These are phyloP conservation scores for Monosporascus ibericus DNA, from an alignment of 2,329 filamentous ascomycete genomes.

Conservation along the genomic window DNA sequence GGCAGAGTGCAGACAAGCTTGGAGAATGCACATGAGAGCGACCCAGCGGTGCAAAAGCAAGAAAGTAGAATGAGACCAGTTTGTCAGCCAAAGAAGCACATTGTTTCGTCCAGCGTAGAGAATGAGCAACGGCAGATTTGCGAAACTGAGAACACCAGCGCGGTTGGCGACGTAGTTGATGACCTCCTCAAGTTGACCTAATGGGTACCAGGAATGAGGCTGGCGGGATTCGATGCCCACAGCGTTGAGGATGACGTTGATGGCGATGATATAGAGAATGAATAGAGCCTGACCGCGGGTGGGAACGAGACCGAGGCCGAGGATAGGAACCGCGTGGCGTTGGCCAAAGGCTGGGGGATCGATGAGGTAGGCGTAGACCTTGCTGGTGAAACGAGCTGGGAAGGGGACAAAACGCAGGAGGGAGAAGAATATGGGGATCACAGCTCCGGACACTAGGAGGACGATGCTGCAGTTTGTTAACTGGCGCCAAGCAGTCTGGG, in stretches of 20 bases:
- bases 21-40: slow-evolving; percentile 22
- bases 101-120: slow-evolving; percentile 24
- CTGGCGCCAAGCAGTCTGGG: no score
- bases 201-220: slow-evolving; percentile 16
- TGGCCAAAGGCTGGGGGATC: slow-evolving; percentile 26
- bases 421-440: slow-evolving; percentile 26
- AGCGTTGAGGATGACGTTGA: slow-evolving; percentile 30
- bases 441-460: slow-evolving; percentile 21
- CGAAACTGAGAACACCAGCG: slow-evolving; percentile 19
- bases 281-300: slow-evolving; percentile 30
- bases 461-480: no score
- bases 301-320: slow-evolving; percentile 24
- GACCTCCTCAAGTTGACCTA: no score
- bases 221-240: slow-evolving; percentile 21
- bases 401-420: slow-evolving; percentile 29
- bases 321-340: slow-evolving; percentile 26
- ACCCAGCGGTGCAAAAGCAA: slow-evolving; percentile 22
- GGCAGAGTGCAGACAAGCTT: slow-evolving; percentile 21
- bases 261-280: slow-evolving; percentile 25
- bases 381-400: slow-evolving; percentile 10
- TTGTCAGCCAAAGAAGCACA: slow-evolving; percentile 19
- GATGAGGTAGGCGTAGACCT: slow-evolving; percentile 24
- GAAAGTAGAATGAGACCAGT: slow-evolving; percentile 24
- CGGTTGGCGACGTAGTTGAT: slow-evolving; percentile 27
- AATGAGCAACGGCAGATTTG: slow-evolving; percentile 21